These are phyloP conservation scores for Ophiosphaerella herpotricha DNA, from an alignment of 2,329 filamentous ascomycete genomes.

Conservation along the genomic window DNA sequence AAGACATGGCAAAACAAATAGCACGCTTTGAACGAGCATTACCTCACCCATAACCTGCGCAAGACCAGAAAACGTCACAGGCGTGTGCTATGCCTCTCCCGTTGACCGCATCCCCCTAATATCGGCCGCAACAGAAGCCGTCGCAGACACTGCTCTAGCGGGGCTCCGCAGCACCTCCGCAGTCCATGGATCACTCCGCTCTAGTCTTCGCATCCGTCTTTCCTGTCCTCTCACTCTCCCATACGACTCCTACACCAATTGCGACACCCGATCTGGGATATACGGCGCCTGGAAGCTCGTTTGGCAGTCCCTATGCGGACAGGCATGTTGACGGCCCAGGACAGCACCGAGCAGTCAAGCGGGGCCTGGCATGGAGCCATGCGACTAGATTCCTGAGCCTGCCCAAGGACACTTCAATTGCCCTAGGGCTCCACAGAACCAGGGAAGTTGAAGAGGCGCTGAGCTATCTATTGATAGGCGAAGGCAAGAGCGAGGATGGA, in stretches of 20 bases:
- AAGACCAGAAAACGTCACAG: background rate
- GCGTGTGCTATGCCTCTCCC: background rate
- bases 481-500: constrained; percentile 35
- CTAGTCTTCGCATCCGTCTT: constrained; percentile 53
- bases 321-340: constrained; percentile 35
- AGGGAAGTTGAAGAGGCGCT: constrained; percentile 45
- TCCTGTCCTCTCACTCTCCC: constrained; percentile 46
- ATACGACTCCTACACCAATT: constrained; percentile 51
- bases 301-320: constrained; percentile 42
- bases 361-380: constrained; percentile 52
- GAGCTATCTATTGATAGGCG: constrained; percentile 40
- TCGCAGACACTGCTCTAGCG: constrained; percentile 16
- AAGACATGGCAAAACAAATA: constrained; percentile 1
- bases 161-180: constrained; percentile 25
- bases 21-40: background rate
- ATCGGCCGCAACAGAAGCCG: background rate
- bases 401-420: constrained; percentile 30
- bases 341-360: constrained; percentile 42
- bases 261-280: constrained; percentile 52
- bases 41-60: too few relatives aligned
- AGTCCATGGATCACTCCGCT: constrained; percentile 39
- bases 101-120: background rate
- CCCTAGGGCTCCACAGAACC: constrained; percentile 20
- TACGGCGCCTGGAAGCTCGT: constrained; percentile 45
- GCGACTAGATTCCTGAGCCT: constrained; percentile 51